Conservation (phyloP, 495 filamentous ascomycete species). For the Chaetomium fimeti region DNA sequence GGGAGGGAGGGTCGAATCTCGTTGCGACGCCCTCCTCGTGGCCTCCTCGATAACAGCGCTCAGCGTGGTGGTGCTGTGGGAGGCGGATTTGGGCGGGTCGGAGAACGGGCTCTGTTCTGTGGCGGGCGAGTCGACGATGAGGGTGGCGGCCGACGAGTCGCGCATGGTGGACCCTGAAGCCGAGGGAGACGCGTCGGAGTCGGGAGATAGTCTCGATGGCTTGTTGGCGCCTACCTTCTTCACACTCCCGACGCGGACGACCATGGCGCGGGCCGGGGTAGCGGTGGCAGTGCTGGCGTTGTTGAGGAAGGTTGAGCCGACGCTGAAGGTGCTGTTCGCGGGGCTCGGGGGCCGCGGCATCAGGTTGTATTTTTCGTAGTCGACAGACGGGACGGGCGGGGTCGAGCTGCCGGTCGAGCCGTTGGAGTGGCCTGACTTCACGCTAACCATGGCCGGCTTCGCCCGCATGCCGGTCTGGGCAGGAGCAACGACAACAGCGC, state of each 20-base stretch:
- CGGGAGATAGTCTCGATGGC: conserved; percentile 13
- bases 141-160: conserved; percentile 44
- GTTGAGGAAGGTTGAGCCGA: conserved; percentile 65
- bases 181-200: conserved; percentile 26
- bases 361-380: conserved; percentile 50
- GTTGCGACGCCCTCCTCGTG: conserved; percentile 42
- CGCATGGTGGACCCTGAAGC: conserved; percentile 28
- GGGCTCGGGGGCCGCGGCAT: conserved; percentile 49
- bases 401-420: conserved; percentile 47
- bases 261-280: conserved; percentile 52
- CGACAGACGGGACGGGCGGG: conserved; percentile 55
- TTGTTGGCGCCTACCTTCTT: conserved; percentile 44
- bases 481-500: conserved; percentile 72
- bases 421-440: conserved; percentile 61
- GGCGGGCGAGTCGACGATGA: conserved; percentile 51
- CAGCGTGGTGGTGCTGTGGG: conserved; percentile 46
- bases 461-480: conserved; percentile 80
- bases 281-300: conserved; percentile 55
- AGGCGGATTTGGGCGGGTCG: conserved; percentile 47
- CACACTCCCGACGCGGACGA: conserved; percentile 53
- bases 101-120: conserved; percentile 58
- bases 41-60: conserved; percentile 56
- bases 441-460: conserved; percentile 86
- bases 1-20: conserved; percentile 31
- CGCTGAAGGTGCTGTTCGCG: conserved; percentile 55